Conservation (phyloP, 1,284 basidiomycete genomes). For the Irpex lacteus region DNA sequence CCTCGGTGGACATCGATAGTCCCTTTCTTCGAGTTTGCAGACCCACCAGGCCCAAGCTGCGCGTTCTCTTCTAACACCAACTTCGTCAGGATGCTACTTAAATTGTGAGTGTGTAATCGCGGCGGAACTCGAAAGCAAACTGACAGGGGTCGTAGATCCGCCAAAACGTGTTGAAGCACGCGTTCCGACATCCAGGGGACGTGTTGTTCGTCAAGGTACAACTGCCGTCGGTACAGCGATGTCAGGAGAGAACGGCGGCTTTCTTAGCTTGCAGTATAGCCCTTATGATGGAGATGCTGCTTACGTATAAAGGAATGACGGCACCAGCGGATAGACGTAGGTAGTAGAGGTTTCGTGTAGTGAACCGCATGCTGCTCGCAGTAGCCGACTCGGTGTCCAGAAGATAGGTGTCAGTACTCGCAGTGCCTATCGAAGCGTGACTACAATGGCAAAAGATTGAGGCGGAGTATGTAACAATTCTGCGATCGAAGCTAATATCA, state of each 20-base stretch:
- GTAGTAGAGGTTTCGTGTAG: constrained; percentile 65
- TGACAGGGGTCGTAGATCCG: constrained; percentile 68
- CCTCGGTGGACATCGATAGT: constrained; percentile 73
- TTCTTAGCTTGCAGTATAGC: background rate
- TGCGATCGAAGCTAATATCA: too few relatives aligned
- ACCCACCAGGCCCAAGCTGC: constrained; percentile 35
- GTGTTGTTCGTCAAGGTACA: constrained; percentile 66
- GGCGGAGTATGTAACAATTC: too few relatives aligned
- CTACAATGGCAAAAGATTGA: too few relatives aligned
- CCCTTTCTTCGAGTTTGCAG: constrained; percentile 50
- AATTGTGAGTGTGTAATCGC: background rate
- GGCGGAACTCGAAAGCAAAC: background rate
- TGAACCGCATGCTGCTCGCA: constrained; percentile 33
- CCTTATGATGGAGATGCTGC: constrained; percentile 18
- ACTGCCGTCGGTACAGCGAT: constrained; percentile 49
- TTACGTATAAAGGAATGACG: constrained; percentile 70
- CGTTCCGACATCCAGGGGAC: constrained; percentile 77
- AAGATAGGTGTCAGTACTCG: too few relatives aligned
- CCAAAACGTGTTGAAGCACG: constrained; percentile 66
- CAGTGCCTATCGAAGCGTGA: too few relatives aligned
- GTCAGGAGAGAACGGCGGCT: background rate
- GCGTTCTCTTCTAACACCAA: constrained; percentile 55
- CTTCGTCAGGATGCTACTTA: constrained; percentile 60
- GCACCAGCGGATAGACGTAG: constrained; percentile 62
- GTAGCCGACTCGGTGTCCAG: too few relatives aligned